phyloP scores from a whole-genome alignment of 1,284 basidiomycete genomes.

The Agaricales sp. region DNA sequence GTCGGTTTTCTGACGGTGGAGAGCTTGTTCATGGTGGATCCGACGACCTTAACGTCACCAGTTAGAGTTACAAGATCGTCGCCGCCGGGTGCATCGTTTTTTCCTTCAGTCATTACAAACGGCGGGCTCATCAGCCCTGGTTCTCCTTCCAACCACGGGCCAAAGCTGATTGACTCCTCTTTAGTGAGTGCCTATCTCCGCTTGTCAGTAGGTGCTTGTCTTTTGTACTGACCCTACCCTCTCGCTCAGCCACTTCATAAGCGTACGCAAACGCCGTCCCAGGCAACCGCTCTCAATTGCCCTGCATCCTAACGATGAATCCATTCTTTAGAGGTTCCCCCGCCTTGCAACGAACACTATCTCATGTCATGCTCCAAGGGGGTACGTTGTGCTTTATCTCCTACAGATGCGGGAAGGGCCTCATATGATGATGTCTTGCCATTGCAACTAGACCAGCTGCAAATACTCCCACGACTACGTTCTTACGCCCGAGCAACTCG shows the following conservation, averaged over 20 bases:
- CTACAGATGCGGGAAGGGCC: background rate
- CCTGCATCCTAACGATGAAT: conserved; percentile 10
- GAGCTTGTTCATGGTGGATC: conserved; percentile 52
- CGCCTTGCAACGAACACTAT: conserved; percentile 75
- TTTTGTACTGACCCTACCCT: conserved; percentile 10
- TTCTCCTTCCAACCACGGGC: conserved; percentile 29
- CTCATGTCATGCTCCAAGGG: conserved; percentile 72
- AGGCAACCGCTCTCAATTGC: conserved; percentile 7
- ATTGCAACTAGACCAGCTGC: conserved; percentile 44
- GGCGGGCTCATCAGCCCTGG: conserved; percentile 48
- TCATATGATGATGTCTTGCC: background rate
- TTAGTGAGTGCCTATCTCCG: conserved; percentile 27
- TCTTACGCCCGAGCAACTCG: conserved; percentile 56
- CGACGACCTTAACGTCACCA: conserved; percentile 21
- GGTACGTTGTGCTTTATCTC: conserved; percentile 27
- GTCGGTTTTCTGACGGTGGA: conserved; percentile 47
- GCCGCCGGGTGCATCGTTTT: background rate
- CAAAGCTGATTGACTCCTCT: conserved; percentile 40
- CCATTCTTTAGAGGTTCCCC: conserved; percentile 44
- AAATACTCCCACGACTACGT: conserved; percentile 74
- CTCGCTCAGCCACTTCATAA: conserved; percentile 37
- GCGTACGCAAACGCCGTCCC: conserved; percentile 23
- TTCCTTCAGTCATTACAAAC: conserved; percentile 23
- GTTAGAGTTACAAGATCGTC: background rate
- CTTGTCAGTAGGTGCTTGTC: conserved; percentile 6